These are phyloP conservation scores for Candida odintsovae DNA, from an alignment of 805 yeast genomes.

Conservation along the genomic window DNA sequence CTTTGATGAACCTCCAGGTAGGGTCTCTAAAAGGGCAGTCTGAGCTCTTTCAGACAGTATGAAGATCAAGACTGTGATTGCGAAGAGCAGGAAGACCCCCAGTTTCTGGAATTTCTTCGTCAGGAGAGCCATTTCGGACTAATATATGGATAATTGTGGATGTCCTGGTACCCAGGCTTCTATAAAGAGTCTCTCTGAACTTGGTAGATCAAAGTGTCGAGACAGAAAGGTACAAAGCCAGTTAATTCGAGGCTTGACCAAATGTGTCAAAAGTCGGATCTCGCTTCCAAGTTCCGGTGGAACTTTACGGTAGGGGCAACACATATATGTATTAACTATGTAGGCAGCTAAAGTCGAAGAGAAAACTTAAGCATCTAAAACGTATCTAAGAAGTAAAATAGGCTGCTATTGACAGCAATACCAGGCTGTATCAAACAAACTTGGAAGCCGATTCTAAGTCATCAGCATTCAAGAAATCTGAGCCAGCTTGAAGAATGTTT, in stretches of 20 bases:
- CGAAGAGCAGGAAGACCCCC: not conserved
- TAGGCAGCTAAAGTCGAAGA: not conserved
- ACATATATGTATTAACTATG: too few relatives aligned
- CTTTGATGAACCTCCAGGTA: not conserved
- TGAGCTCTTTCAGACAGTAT: conserved; percentile 11
- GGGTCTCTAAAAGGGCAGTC: conserved; percentile 1
- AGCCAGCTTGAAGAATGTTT: conserved; percentile 41
- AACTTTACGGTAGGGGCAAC: not conserved
- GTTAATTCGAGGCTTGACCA: too few relatives aligned
- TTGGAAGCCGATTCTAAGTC: conserved; percentile 39
- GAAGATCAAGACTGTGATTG: not conserved
- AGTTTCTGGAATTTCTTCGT: conserved; percentile 14
- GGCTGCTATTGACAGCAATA: not conserved
- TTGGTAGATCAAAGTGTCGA: not conserved
- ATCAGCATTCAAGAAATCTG: conserved; percentile 64
- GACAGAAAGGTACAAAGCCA: not conserved
- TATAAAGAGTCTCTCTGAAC: not conserved
- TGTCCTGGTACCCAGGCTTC: too few relatives aligned
- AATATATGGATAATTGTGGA: not conserved
- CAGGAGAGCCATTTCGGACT: conserved; percentile 3
- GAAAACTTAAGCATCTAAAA: not conserved
- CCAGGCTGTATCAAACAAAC: conserved; percentile 6
- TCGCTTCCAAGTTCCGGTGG: not conserved
- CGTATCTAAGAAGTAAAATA: not conserved
- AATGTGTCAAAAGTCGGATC: not conserved